Conservation (phyloP, 169 alveolate genomes). For the Plasmodium sp. region DNA sequence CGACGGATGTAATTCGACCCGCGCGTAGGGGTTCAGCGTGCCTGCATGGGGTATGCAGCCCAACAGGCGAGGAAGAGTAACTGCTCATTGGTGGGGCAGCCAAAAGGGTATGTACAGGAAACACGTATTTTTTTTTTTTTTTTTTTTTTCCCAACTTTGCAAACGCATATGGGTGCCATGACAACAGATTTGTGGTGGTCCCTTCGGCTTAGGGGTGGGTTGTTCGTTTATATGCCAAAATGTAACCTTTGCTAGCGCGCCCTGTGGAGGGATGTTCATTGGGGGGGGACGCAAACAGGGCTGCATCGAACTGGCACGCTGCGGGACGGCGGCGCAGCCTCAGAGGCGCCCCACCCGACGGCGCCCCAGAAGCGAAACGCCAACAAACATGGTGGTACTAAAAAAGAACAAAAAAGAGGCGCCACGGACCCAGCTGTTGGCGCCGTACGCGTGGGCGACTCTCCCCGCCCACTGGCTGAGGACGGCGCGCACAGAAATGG, state of each 20-base stretch:
- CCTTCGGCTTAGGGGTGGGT: background rate
- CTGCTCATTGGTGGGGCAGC: background rate
- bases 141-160: background rate
- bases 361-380: background rate
- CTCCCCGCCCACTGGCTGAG: background rate
- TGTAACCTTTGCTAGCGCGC: background rate
- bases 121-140: background rate
- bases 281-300: background rate
- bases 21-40: background rate
- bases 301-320: background rate
- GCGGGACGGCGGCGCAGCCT: background rate
- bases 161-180: background rate
- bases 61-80: background rate
- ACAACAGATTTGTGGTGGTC: background rate
- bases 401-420: conserved; percentile 14
- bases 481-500: background rate
- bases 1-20: background rate
- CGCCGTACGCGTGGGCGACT: background rate
- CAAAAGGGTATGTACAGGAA: background rate
- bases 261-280: background rate
- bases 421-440: background rate
- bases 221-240: background rate
- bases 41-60: background rate
- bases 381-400: conserved; percentile 34
- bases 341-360: background rate